Evolutionary conservation across 1,284 basidiomycete species (phyloP).

Genomic region (Macrocystidia cucumis): DNA sequence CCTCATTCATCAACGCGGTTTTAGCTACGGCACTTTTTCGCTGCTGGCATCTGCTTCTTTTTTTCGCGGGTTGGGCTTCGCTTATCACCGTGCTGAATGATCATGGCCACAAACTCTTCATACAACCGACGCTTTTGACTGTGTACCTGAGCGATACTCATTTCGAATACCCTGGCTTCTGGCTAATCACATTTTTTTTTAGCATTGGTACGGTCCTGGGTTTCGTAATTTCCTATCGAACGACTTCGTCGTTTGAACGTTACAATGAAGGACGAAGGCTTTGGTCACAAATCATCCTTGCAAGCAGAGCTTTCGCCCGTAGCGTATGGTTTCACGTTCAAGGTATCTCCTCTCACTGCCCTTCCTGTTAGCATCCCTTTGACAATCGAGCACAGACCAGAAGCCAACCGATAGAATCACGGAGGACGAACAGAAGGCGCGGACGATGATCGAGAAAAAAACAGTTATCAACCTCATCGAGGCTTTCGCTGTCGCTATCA

Average conservation of each 20-base stretch:
- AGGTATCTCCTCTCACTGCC: constrained; percentile 22
- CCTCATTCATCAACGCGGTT: constrained; percentile 39
- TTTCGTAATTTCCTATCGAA: constrained; percentile 62
- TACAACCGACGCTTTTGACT: constrained; percentile 49
- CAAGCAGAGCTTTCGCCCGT: constrained; percentile 47
- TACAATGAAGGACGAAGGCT: constrained; percentile 66
- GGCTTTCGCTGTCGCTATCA: constrained; percentile 28
- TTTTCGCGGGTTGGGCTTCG: constrained; percentile 54
- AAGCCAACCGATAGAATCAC: constrained; percentile 17
- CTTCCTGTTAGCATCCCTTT: too few species aligned
- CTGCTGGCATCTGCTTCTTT: constrained; percentile 61
- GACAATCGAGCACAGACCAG: too few species aligned
- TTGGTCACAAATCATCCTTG: constrained; percentile 65
- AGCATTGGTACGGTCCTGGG: constrained; percentile 60
- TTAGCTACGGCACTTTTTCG: constrained; percentile 57
- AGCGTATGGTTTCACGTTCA: constrained; percentile 61
- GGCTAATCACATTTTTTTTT: constrained; percentile 4
- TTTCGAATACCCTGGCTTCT: constrained; percentile 2
- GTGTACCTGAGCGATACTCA: constrained; percentile 36
- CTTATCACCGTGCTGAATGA: constrained; percentile 43
- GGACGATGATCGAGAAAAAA: constrained; percentile 60
- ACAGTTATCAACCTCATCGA: constrained; percentile 29
- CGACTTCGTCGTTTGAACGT: constrained; percentile 69
- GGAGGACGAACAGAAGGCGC: constrained; percentile 33
- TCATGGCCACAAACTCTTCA: constrained; percentile 32